phyloP scores from a whole-genome alignment of 2,329 filamentous ascomycete species.

The Pezicula neosporulosa region DNA sequence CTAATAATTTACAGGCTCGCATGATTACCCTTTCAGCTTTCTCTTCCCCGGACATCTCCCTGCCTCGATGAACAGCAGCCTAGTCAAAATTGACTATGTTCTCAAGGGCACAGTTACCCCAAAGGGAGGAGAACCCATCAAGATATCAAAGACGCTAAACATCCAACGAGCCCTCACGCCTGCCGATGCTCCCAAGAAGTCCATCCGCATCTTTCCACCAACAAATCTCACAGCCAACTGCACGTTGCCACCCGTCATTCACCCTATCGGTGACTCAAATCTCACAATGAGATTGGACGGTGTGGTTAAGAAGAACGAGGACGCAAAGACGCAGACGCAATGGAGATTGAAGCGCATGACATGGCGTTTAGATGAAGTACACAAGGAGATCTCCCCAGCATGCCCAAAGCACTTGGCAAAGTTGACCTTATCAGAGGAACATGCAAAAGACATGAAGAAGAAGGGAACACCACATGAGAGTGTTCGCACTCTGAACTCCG shows the following conservation, averaged over 20 bases:
- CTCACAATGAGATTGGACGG: conserved; percentile 81
- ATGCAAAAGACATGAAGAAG: conserved; percentile 21
- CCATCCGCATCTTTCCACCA: conserved; percentile 90
- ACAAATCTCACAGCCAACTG: conserved; percentile 89
- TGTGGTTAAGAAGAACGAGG: conserved; percentile 68
- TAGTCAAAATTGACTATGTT: conserved; percentile 75
- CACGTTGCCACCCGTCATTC: conserved; percentile 76
- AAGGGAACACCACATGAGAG: conserved; percentile 75
- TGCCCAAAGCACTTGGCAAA: conserved; percentile 70
- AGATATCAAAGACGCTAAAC: conserved; percentile 64
- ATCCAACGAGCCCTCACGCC: conserved; percentile 75
- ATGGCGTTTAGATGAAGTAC: conserved; percentile 89
- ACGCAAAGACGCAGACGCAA: conserved; percentile 67
- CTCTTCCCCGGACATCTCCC: conserved; percentile 84
- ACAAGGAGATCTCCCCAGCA: conserved; percentile 74
- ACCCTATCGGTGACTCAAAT: conserved; percentile 80
- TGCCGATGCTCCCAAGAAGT: conserved; percentile 79
- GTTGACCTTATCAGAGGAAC: conserved; percentile 36
- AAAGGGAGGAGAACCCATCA: conserved; percentile 58
- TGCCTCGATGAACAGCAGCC: conserved; percentile 70
- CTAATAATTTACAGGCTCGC: conserved; percentile 46
- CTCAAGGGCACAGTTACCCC: conserved; percentile 66
- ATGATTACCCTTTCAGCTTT: conserved; percentile 86
- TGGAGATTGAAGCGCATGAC: conserved; percentile 91
- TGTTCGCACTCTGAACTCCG: conserved; percentile 72